Percentiles rank a stretch among this genome's conserved stretches.
Conservation (phyloP, 2,329 filamentous ascomycete genomes). For the Curvularia eragrostidis region DNA sequence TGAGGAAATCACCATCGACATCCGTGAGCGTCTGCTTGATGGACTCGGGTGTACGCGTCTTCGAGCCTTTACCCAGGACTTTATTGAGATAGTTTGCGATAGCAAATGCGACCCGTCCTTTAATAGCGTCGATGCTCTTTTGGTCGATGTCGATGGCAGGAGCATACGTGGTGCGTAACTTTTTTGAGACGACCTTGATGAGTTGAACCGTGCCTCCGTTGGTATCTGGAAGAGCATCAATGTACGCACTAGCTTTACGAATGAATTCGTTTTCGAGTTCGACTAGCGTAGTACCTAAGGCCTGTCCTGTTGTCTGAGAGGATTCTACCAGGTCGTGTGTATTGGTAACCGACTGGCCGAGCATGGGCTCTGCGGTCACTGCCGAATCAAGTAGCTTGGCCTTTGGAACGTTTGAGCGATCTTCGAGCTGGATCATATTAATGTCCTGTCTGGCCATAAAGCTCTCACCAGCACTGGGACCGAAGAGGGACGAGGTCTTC, state of each 20-base stretch:
- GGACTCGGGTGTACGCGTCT: conserved; percentile 14
- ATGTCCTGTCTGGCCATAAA: conserved; percentile 3
- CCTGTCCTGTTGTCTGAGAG: neutral
- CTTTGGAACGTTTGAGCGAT: neutral
- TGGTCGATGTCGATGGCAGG: conserved; percentile 4
- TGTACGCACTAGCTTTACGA: conserved; percentile 25
- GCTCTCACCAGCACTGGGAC: neutral
- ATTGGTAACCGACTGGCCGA: neutral
- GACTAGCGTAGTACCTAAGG: conserved; percentile 1
- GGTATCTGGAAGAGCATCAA: conserved; percentile 20
- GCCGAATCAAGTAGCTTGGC: neutral
- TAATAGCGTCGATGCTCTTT: conserved; percentile 22
- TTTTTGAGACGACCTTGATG: conserved; percentile 26
- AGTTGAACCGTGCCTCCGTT: conserved; percentile 7
- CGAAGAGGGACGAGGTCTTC: neutral
- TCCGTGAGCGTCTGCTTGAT: conserved; percentile 26
- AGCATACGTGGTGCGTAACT: conserved; percentile 25
- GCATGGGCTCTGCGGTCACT: neutral
- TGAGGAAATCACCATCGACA: conserved; percentile 32
- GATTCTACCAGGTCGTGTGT: neutral
- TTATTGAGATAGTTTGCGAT: conserved; percentile 31
- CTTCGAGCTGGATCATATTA: conserved; percentile 15
- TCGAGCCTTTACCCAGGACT: conserved; percentile 16
- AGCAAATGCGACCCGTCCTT: conserved; percentile 29
- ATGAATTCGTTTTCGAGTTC: conserved; percentile 27